Evolutionary conservation across 805 yeast genomes (phyloP), one percentile per base, ranked within the genome.

Genomic region (Cyberlindnera misumaiensis): DNA sequence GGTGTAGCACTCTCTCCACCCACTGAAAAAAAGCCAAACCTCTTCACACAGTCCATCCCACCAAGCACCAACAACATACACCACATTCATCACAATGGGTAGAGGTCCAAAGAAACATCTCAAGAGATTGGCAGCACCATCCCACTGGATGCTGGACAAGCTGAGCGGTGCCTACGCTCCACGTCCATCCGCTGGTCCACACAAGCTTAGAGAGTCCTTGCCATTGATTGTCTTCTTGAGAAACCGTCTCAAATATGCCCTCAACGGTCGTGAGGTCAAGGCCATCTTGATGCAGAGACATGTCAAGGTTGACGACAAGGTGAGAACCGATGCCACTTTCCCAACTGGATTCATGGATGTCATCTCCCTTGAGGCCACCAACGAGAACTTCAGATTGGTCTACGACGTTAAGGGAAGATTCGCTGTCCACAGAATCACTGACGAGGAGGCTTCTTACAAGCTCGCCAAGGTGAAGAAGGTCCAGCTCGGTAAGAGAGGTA

Each of bases 71-170:
- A 28, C 34, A 34, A 28, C 30, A 20, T 30, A 28, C 29, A 30
- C 36, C 43, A 35, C 33, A 28, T 31, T 42, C 38, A 28, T 36
- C 53, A 50, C 50, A 48, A 54, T 54, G 59, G 59, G 57, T 52
- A 54, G 58, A 54, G 58, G 58, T 52, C 57, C 57, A 83, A 87
- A 88, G 89, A 89, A 90, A 82, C 97, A 90, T 73, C 83, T 89
- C 72, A 89, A 90, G 83, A 88, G 97, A 83, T 84, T 90, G 75
- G 96, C 97, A 72, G 98, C 98, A 72, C 99, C 99, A 80, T 83
- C 89, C 80, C 98, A 93, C 83, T 93, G 98, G 98, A 85, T 93
- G 94, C 86, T 93, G 78, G 98, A 94, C 94, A 93, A 93, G 78
- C 80, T 93, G 77, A 85, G 97, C 67, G 99, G 99, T 70, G 78